Evolutionary conservation across 768 basidiomycete genomes (phyloP), one percentile per base, ranked within the genome.

Genomic region (Steccherinum ochraceum): DNA sequence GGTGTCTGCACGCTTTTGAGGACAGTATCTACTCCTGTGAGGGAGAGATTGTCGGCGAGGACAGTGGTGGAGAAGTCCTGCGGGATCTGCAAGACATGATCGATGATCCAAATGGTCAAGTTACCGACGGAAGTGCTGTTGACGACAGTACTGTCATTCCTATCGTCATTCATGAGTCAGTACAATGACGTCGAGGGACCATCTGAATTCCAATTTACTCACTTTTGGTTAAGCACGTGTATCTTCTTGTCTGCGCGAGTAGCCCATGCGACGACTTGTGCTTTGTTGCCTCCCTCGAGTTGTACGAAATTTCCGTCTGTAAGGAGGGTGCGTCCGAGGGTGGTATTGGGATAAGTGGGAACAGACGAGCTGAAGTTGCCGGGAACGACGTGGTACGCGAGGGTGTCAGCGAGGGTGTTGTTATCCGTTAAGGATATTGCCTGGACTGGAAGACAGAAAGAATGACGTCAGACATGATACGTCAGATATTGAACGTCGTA

Each of bases 251-350:
- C 69, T 1, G 59, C 55, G 1, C 52, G 55, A 18, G 64, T 64
- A 2, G 72, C 68, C 73, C 77, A 76, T 0, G 67, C 74, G 11
- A 84, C 60, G 20, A 81, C 84, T 55, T 86, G 84, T 0, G 67
- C 68, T 56, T 74, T 70, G 55, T 75, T 74, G n/a, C 41, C 41
- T 4, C 77, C 85, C 57, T 84, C 83, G 0, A 88, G 75, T 19
- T 59, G 63, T 5, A 83, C 78, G 24, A 75, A 62, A 0, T 67
- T 52, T 0, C 74, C 58, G 35, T 76, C 72, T 40, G 75, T 76
- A 40, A 87, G 71, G n/a, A 83, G 67, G 0, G 86, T 83, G 39
- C 82, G 76, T 1, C 81, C 83, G 49, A 89, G 65, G 0, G 84
- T 86, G 55, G 74, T 70, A 56, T 77, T 79, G 1, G 85, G 83